These are phyloP conservation scores for Trichosanthes truncata DNA, from an alignment of 306 rosid species.

Conservation along the genomic window DNA sequence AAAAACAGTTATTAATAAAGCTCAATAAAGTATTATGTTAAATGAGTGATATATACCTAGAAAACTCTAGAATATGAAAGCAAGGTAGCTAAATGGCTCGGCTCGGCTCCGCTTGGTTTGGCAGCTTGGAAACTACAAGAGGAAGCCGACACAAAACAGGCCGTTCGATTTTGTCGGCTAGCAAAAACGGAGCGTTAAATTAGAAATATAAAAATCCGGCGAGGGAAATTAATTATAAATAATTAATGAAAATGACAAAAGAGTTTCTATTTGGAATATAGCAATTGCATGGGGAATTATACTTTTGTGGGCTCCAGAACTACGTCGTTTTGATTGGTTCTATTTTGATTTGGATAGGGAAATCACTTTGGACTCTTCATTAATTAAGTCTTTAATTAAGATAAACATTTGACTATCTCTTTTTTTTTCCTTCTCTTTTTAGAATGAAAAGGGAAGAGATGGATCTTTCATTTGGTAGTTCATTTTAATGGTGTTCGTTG, in stretches of 20 bases:
- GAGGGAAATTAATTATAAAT: constrained; percentile 18
- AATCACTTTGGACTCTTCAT: neutral
- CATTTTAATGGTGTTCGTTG: neutral
- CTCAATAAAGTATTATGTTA: too few relatives aligned
- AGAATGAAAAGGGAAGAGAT: neutral
- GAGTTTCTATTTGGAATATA: constrained; percentile 27
- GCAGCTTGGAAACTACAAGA: constrained; percentile 9
- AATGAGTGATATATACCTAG: neutral
- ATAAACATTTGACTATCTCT: neutral
- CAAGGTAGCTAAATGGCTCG: neutral
- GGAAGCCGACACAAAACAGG: constrained; percentile 45
- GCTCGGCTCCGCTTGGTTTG: neutral
- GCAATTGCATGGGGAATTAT: constrained; percentile 31
- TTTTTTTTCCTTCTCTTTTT: too few relatives aligned
- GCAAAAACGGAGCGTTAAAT: constrained; percentile 38
- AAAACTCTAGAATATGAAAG: neutral
- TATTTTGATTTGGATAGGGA: constrained; percentile 13
- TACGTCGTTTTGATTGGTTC: constrained; percentile 41
- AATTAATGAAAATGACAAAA: constrained; percentile 20
- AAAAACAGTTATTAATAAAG: too few relatives aligned
- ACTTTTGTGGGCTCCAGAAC: constrained; percentile 38
- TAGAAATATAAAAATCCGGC: constrained; percentile 19
- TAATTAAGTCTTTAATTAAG: neutral
- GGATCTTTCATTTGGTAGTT: neutral
- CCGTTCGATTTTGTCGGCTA: constrained; percentile 45